Base-by-base conservation (phyloP, 2,329 filamentous ascomycete genomes). In the Neonectria faginata region DNA sequence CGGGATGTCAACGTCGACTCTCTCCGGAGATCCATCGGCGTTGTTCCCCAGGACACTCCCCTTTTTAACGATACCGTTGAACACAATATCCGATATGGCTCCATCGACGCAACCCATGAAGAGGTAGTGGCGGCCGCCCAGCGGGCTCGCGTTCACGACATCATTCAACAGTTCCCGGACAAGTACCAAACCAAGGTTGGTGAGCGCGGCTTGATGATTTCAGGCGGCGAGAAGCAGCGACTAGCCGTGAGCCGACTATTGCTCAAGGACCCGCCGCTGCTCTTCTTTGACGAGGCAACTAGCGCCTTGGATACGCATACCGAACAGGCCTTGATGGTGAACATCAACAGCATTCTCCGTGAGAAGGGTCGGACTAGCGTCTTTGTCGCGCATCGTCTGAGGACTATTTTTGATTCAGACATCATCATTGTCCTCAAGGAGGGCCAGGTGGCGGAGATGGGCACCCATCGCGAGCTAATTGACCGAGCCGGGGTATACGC, bases 271-370 rank as follows among this genome's bases (percentile, higher is more conserved):
- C 93, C 94, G 3, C 93, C 93, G 2, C 80, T 97, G 29, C 82
- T 97, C 1, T 97, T 97, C 85, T 97, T 97, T 72, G 94, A 97
- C 70, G 94, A 97, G 83, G 95, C 94, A 73, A 97, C 94, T 0
- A 95, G 92, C 52, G 94, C 95, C 1, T 83, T 97, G 36, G 94
- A 97, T 76, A 97, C 95, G 0, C 92, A 97, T 75, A 97, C 95
- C 0, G 95, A 97, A 80, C 92, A 97, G 79, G 91, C 92, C 1
- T 84, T 98, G 54, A 89, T 98, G 83, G 86, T 90, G 65, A 97
- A 97, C 76, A 97, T 98, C 78, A 97, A 97, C 78, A 91, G 91
- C 70, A 96, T 98, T 57, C 82, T 98, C 58, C 91, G 91, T 71
- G 94, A 97, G 74, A 97, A 97, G 82, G 84, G 84, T 3, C 88